A percentile compares a stretch with the other conserved stretches of the same genome.
Evolutionary conservation across 768 basidiomycete genomes (phyloP).

Genomic region (Neoboletus magnificus): DNA sequence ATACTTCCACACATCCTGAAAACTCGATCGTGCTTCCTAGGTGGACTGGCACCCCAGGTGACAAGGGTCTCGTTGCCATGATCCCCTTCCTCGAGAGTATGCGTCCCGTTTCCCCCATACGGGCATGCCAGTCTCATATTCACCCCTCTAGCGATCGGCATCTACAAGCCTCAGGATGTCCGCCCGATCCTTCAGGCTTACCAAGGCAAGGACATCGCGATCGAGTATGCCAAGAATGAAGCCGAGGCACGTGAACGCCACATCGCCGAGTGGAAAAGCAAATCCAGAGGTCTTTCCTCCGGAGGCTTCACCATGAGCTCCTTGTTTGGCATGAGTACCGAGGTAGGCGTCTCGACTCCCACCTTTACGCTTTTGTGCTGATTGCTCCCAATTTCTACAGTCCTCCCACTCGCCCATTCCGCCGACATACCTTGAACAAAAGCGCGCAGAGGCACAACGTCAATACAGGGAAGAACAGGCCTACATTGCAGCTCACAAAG

Average conservation of each 20-base stretch:
- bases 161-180: conserved; percentile 85
- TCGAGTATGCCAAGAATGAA: conserved; percentile 88
- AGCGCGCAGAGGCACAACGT: conserved; percentile 48
- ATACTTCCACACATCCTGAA: conserved; percentile 76
- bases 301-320: conserved; percentile 44
- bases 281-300: conserved; percentile 36
- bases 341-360: conserved; percentile 23
- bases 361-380: background rate
- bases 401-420: conserved; percentile 34
- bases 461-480: conserved; percentile 52
- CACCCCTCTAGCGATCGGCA: conserved; percentile 69
- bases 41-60: conserved; percentile 80
- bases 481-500: conserved; percentile 50
- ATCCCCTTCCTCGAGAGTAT: conserved; percentile 95
- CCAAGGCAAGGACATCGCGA: conserved; percentile 80
- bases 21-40: conserved; percentile 81
- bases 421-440: conserved; percentile 51
- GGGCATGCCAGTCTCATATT: background rate
- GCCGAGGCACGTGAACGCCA: conserved; percentile 74
- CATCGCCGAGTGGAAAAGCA: conserved; percentile 75
- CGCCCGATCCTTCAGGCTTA: conserved; percentile 85
- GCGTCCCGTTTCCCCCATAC: conserved; percentile 15
- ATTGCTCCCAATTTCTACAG: conserved; percentile 4
- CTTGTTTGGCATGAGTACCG: conserved; percentile 37
- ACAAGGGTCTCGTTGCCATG: conserved; percentile 80